Conservation (phyloP, 352 stramenopile genomes). For the Saprolegnia parasitica region DNA sequence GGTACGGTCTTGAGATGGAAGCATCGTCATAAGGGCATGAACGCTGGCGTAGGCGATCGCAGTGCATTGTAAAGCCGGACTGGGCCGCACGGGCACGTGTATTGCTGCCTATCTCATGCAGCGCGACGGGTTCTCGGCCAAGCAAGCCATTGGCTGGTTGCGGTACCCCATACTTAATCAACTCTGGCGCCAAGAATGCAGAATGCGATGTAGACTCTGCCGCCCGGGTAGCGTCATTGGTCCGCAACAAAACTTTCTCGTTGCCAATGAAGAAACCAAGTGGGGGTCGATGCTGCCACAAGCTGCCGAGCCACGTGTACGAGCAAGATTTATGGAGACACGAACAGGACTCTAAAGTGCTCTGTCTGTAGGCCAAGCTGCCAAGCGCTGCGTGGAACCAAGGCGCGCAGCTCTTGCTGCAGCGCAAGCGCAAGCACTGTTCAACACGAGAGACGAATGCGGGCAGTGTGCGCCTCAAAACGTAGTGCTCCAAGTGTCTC, state of each 20-base stretch:
- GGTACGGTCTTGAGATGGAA: constrained; percentile 1
- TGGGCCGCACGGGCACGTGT: constrained; percentile 90
- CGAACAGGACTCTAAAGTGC: neutral
- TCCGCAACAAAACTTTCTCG: constrained; percentile 86
- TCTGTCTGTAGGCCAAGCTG: neutral
- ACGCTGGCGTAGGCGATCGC: constrained; percentile 56
- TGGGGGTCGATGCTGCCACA: neutral
- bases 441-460: too few species aligned
- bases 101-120: constrained; percentile 94
- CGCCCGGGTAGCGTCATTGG: constrained; percentile 87
- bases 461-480: too few species aligned
- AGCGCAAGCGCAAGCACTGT: constrained; percentile 1
- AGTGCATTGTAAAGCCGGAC: constrained; percentile 90
- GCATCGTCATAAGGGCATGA: constrained; percentile 49
- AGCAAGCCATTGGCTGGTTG: constrained; percentile 87
- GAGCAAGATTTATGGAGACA: neutral
- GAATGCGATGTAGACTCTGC: constrained; percentile 22
- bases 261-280: constrained; percentile 64
- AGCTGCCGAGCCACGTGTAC: neutral
- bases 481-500: too few species aligned
- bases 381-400: neutral
- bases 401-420: neutral
- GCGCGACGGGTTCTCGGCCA: constrained; percentile 85
- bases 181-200: too few species aligned
- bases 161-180: constrained; percentile 59